Evolutionary conservation across 495 filamentous ascomycete species (phyloP).

Genomic region (Podospora pseudocomata): DNA sequence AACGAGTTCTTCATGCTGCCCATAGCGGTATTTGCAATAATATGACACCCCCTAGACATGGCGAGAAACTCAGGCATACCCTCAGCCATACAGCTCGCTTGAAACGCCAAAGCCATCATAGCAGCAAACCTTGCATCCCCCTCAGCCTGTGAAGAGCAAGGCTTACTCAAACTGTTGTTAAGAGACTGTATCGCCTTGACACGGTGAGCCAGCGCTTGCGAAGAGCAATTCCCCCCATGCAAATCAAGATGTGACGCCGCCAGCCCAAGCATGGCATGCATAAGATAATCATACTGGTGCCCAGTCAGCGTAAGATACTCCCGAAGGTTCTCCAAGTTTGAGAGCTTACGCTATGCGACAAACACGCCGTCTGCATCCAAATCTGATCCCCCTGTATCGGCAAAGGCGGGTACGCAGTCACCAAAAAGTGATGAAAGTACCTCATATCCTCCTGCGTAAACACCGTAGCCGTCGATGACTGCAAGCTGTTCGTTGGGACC

Average conservation of each 20-base stretch:
- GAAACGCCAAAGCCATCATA: conserved; percentile 50
- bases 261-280: conserved; percentile 52
- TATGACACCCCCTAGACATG: conserved; percentile 51
- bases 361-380: conserved; percentile 49
- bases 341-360: conserved; percentile 45
- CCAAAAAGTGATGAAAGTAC: conserved; percentile 58
- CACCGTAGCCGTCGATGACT: conserved; percentile 20
- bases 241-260: conserved; percentile 46
- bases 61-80: conserved; percentile 53
- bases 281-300: conserved; percentile 42
- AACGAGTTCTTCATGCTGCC: conserved; percentile 34
- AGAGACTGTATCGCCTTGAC: conserved; percentile 48
- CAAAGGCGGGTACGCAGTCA: conserved; percentile 51
- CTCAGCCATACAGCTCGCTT: conserved; percentile 51
- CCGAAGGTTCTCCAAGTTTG: neutral
- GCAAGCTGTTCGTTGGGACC: conserved; percentile 17
- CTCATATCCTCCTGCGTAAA: conserved; percentile 48
- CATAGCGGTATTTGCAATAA: conserved; percentile 41
- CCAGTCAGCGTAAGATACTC: conserved; percentile 34
- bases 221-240: conserved; percentile 23
- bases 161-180: conserved; percentile 36
- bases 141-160: conserved; percentile 32
- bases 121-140: conserved; percentile 49
- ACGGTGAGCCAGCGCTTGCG: conserved; percentile 43
- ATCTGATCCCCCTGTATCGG: conserved; percentile 48